Evolutionary conservation across 331 rosid genomes (phyloP).

Genomic region (Pyrus hybrid): DNA sequence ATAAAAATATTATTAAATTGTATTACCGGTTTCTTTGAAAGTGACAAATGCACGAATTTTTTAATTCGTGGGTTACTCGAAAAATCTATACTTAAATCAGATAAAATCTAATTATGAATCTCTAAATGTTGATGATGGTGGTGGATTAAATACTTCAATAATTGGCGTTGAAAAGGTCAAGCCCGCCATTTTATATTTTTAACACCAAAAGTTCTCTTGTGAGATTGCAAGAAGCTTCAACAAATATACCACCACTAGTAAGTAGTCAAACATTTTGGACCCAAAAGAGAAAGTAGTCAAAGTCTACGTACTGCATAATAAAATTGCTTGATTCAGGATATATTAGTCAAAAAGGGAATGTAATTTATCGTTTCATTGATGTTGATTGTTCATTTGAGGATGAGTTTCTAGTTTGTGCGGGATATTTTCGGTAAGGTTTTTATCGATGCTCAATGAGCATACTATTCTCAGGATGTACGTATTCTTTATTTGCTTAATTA

Average conservation of each 20-base stretch:
- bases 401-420: no score
- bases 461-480: no score
- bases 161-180: slow-evolving; percentile 4
- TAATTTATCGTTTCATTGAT: no score
- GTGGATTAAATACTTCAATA: neutral
- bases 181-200: neutral
- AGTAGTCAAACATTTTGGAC: no score
- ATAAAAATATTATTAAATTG: no score
- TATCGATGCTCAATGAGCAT: no score
- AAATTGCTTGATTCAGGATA: no score
- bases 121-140: neutral
- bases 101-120: neutral
- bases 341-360: no score
- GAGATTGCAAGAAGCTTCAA: neutral
- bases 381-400: no score
- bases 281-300: neutral
- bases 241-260: neutral
- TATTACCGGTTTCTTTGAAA: neutral
- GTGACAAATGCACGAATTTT: neutral
- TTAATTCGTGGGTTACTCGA: neutral
- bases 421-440: no score
- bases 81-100: neutral
- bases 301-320: neutral
- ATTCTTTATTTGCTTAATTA: no score
- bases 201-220: neutral